Conservation (phyloP, 192 early-diverging fungal species). For the Entomortierella lignicola region DNA sequence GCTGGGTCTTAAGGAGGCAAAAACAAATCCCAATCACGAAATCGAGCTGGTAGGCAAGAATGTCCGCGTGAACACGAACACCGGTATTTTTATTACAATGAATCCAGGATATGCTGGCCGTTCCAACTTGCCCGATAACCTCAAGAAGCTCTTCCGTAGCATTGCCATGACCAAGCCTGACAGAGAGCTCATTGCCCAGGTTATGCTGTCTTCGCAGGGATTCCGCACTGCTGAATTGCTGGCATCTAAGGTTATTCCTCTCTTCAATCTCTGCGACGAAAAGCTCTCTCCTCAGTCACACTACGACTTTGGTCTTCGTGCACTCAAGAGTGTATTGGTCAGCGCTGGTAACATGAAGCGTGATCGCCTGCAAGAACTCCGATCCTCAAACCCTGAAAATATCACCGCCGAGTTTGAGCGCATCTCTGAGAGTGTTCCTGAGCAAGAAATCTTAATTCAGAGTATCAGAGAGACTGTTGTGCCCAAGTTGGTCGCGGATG, state of each 20-base stretch:
- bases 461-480: conserved; percentile 97
- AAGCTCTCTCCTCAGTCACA: conserved; percentile 96
- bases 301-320: conserved; percentile 99
- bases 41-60: conserved; percentile 95
- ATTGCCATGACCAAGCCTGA: conserved; percentile 99
- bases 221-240: conserved; percentile 95
- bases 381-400: conserved; percentile 55
- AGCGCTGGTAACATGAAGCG: conserved; percentile 99
- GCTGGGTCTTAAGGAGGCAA: conserved; percentile 80
- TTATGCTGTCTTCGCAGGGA: conserved; percentile 99
- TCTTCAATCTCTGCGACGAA: conserved; percentile 96
- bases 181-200: conserved; percentile 97
- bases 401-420: conserved; percentile 56
- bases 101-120: conserved; percentile 99
- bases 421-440: conserved; percentile 74
- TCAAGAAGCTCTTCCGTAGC: conserved; percentile 98
- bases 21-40: conserved; percentile 74
- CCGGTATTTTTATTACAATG: conserved; percentile 99
- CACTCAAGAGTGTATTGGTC: conserved; percentile 98
- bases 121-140: conserved; percentile 97
- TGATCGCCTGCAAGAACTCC: conserved; percentile 70
- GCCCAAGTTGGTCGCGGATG: conserved; percentile 98
- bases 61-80: conserved; percentile 87
- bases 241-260: conserved; percentile 95
- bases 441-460: conserved; percentile 96